These are phyloP conservation scores for Aquilaria malaccensis DNA, from an alignment of 345 rosid species.

Conservation along the genomic window DNA sequence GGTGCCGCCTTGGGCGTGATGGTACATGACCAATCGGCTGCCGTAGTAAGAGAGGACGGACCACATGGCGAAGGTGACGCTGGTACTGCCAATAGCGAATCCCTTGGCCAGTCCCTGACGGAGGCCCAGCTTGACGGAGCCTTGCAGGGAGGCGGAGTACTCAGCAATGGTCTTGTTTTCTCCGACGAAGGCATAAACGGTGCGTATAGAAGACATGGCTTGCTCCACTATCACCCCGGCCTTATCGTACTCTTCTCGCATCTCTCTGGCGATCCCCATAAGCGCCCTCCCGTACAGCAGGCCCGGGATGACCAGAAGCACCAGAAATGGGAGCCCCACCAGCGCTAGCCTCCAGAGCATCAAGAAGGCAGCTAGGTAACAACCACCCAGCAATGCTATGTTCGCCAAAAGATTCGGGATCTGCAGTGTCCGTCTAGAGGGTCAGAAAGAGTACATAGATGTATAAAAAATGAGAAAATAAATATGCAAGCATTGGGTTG, in stretches of 20 bases:
- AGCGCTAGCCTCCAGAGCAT: conserved; percentile 67
- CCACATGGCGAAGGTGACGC: conserved; percentile 56
- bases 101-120: conserved; percentile 63
- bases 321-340: conserved; percentile 53
- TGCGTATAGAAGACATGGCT: conserved; percentile 65
- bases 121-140: conserved; percentile 46
- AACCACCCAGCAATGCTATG: conserved; percentile 35
- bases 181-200: conserved; percentile 70
- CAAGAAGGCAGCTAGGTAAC: conserved; percentile 53
- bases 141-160: conserved; percentile 49
- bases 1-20: conserved; percentile 67
- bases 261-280: conserved; percentile 48
- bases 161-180: conserved; percentile 43
- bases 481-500: background rate
- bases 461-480: background rate
- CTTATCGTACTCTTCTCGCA: conserved; percentile 56
- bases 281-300: conserved; percentile 58
- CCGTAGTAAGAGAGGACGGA: conserved; percentile 60
- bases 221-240: conserved; percentile 66
- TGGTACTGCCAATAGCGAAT: conserved; percentile 54
- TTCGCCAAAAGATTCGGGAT: conserved; percentile 65
- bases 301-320: conserved; percentile 60
- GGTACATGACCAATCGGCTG: conserved; percentile 71
- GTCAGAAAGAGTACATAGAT: background rate
- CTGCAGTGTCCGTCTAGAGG: conserved; percentile 22